Evolutionary conservation across 495 filamentous ascomycete genomes (phyloP).

Genomic region (Penicillium fimorum): DNA sequence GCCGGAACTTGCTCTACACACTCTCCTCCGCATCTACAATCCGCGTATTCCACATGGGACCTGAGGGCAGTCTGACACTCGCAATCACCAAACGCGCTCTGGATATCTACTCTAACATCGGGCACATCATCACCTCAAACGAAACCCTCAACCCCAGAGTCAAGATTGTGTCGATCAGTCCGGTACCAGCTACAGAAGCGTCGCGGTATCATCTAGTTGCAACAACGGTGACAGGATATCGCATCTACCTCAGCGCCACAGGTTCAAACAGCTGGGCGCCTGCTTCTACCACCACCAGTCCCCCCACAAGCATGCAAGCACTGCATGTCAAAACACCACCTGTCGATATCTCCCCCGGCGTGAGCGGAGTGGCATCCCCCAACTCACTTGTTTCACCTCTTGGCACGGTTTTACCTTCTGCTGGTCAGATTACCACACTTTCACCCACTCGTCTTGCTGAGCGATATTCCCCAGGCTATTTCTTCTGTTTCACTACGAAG

Average conservation of each 20-base stretch:
- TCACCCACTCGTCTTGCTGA: constrained; percentile 54
- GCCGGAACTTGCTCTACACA: constrained; percentile 82
- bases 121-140: constrained; percentile 70
- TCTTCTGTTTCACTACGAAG: constrained; percentile 73
- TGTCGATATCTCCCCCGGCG: constrained; percentile 32
- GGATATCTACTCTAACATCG: constrained; percentile 63
- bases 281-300: constrained; percentile 51
- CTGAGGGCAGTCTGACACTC: constrained; percentile 48
- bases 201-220: constrained; percentile 85
- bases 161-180: constrained; percentile 76
- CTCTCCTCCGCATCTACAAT: constrained; percentile 84
- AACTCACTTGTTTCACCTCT: constrained; percentile 20
- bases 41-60: constrained; percentile 75
- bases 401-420: constrained; percentile 26
- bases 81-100: constrained; percentile 56
- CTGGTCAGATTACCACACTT: constrained; percentile 44
- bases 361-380: constrained; percentile 5
- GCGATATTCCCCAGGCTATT: constrained; percentile 85
- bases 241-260: constrained; percentile 89
- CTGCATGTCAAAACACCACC: constrained; percentile 94
- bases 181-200: constrained; percentile 77
- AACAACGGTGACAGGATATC: constrained; percentile 83
- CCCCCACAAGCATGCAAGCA: constrained; percentile 94
- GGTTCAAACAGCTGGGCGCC: constrained; percentile 66
- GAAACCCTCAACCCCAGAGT: constrained; percentile 66